phyloP scores from a whole-genome alignment of 306 rosid species.

The Benincasa hispida region DNA sequence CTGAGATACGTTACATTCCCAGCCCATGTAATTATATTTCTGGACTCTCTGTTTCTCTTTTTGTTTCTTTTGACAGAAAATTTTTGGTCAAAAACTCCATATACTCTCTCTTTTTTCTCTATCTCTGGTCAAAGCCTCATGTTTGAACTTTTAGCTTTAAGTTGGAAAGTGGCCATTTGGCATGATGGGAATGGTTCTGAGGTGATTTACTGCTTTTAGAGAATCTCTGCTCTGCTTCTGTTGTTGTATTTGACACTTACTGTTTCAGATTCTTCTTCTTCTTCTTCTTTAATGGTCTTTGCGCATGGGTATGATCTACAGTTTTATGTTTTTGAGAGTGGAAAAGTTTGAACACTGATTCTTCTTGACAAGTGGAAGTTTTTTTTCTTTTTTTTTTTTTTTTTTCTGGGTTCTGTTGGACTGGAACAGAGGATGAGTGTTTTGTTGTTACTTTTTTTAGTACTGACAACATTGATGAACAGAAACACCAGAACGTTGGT shows the following conservation, averaged over 20 bases:
- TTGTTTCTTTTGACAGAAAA: background rate
- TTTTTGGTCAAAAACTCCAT: background rate
- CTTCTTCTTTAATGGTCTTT: background rate
- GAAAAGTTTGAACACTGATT: background rate
- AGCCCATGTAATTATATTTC: conserved; percentile 57
- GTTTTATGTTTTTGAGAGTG: background rate
- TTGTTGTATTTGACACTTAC: background rate
- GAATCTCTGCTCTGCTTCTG: background rate
- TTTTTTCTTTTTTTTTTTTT: too few relatives aligned
- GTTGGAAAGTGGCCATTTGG: conserved; percentile 1
- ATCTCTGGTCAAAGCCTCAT: background rate
- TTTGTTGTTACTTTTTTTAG: background rate
- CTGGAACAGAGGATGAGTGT: background rate
- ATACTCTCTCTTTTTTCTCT: background rate
- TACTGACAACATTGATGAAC: background rate
- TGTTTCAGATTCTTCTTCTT: background rate
- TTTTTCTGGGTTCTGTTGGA: background rate
- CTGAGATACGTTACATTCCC: conserved; percentile 46
- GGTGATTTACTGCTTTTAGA: background rate
- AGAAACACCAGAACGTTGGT: background rate
- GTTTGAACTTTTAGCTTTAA: background rate
- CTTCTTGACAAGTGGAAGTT: background rate
- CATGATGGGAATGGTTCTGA: background rate
- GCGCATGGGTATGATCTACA: background rate
- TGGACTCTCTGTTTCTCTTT: background rate